These are phyloP conservation scores for Leptodontidium sp. DNA, from an alignment of 2,329 filamentous ascomycete species.

Conservation along the genomic window DNA sequence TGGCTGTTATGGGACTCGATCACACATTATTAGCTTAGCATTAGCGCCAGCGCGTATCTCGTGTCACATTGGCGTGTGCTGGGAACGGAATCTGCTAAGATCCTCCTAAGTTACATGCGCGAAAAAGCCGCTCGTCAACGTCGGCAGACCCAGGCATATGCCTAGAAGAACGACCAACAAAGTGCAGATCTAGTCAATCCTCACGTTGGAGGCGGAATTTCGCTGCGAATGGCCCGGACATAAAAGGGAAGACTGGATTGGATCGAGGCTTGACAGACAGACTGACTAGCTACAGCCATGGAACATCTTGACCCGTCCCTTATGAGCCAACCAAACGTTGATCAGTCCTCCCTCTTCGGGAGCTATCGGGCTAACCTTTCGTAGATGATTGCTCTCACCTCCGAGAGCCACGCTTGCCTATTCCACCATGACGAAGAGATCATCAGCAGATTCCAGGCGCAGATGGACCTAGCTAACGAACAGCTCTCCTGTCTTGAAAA, in stretches of 20 bases:
- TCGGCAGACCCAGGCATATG: not conserved
- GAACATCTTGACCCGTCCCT: not conserved
- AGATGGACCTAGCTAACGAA: not conserved
- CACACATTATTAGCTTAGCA: not conserved
- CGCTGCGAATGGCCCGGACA: not conserved
- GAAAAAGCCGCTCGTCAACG: not conserved
- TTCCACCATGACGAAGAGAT: constrained; percentile 15
- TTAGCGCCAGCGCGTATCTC: not conserved
- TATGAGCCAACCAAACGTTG: not conserved
- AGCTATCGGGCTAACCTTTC: not conserved
- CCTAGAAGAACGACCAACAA: not conserved
- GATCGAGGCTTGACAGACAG: not conserved
- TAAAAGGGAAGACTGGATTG: constrained; percentile 8
- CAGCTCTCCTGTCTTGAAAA: constrained; percentile 9
- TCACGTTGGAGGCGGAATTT: not conserved
- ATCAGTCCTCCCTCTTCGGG: not conserved
- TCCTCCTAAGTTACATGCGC: not conserved
- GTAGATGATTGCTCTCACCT: not conserved
- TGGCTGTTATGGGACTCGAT: not conserved
- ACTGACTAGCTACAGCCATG: not conserved
- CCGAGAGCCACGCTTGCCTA: constrained; percentile 1
- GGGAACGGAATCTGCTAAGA: too few species aligned
- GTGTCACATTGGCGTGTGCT: not conserved
- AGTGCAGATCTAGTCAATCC: not conserved
- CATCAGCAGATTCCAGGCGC: not conserved